Evolutionary conservation across 2,329 filamentous ascomycete species (phyloP), one percentile per base, ranked within the genome.

Genomic region (Epichloe uncinata): DNA sequence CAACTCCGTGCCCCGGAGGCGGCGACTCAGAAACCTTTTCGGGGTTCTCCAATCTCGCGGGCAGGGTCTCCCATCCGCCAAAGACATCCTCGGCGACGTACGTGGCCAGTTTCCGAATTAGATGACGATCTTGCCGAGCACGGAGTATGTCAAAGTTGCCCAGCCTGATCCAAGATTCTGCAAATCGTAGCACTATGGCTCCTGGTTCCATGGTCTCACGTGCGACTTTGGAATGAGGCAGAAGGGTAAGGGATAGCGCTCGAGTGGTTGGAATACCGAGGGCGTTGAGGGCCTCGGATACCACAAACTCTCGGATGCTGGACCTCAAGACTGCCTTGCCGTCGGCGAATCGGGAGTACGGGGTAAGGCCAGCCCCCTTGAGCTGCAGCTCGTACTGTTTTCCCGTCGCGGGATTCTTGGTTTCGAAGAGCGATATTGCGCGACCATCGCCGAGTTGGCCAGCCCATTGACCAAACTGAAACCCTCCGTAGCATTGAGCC

Each of bases 401-500:
- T n/a, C 78, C 77, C 0, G 85, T 85, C 2, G 65, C 61, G 1
- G 85, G 81, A 61, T 91, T 94, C 5, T 81, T 91, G 22, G 82
- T 79, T 66, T 98, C 93, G 60, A 97, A 97, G 1, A 98, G 73
- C 36, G 87, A 95, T 57, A 98, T 97, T 33, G 90, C 93, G 50
- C 93, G 79, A 37, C 93, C 93, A 63, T 98, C 93, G 41, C 93
- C 93, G 1, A 98, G 79, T 66, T 98, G 93, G 5, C 93, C 90
- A 3, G 93, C 93, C 91, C 91, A 98, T 56, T 85, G 81, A 5
- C 93, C 93, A 63, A 83, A 81, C 61, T 82, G 75, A 61, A 77
- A 81, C 50, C 91, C 91, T 51, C 93, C 93, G 65, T 98, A 98
- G 69, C 93, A 97, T 69, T 98, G 93, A 34, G 93, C 90, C 93